Evolutionary conservation across 371 early-diverging fungal species (phyloP).

Genomic region (Fennellomyces sp.): DNA sequence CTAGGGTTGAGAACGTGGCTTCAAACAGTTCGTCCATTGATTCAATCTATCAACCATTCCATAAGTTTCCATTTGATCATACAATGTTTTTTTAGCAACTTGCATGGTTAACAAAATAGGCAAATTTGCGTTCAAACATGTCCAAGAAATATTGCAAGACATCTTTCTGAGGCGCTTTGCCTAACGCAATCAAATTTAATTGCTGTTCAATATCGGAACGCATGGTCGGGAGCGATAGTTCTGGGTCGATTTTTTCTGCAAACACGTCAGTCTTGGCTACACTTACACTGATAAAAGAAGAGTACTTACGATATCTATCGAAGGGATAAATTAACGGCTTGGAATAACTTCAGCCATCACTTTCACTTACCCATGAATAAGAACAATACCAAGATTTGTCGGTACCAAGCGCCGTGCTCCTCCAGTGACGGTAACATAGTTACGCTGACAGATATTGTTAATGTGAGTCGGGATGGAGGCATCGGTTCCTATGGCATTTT

Average conservation of each 20-base stretch:
- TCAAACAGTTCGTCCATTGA: conserved; percentile 60
- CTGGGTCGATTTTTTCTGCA: conserved; percentile 57
- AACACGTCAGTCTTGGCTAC: background rate
- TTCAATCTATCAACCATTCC: conserved; percentile 28
- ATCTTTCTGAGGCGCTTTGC: conserved; percentile 39
- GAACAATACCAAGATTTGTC: conserved; percentile 55
- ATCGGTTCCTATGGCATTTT: conserved; percentile 83
- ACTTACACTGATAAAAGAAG: background rate
- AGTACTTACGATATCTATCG: conserved; percentile 34
- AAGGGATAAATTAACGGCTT: background rate
- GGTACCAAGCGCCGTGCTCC: conserved; percentile 43
- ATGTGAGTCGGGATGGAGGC: conserved; percentile 82
- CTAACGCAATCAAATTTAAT: conserved; percentile 48
- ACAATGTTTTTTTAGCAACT: background rate
- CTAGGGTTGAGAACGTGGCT: conserved; percentile 55
- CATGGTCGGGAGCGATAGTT: conserved; percentile 55
- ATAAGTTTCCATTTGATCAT: background rate
- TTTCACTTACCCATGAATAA: conserved; percentile 51
- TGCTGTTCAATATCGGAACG: conserved; percentile 59
- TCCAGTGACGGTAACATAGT: conserved; percentile 57
- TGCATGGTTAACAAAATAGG: conserved; percentile 46
- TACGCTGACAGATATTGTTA: conserved; percentile 69
- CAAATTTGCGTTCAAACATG: conserved; percentile 51
- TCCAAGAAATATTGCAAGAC: conserved; percentile 47
- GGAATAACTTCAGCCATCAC: background rate